Evolutionary conservation across 1,139 yeast species (phyloP).

Genomic region (Zygosaccharomyces pseudobailii): DNA sequence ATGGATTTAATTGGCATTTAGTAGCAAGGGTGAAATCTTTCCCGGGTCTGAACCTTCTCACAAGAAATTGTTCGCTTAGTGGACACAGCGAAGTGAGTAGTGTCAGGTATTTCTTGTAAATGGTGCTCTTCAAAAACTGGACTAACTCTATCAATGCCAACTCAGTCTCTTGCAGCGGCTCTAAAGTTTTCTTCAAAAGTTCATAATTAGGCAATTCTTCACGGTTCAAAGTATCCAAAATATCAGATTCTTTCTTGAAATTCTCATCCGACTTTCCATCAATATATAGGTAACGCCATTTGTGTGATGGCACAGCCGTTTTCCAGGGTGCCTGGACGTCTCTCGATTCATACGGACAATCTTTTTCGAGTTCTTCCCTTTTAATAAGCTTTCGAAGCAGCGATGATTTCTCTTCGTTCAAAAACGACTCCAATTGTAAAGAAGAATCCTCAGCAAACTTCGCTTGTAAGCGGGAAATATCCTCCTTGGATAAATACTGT

Average conservation of each 20-base stretch:
- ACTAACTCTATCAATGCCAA: conserved; percentile 50
- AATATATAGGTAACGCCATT: conserved; percentile 78
- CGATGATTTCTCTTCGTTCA: conserved; percentile 52
- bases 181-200: conserved; percentile 33
- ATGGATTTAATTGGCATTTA: conserved; percentile 47
- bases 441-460: conserved; percentile 64
- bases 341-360: conserved; percentile 54
- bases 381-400: conserved; percentile 48
- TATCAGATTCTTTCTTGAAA: conserved; percentile 28
- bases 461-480: conserved; percentile 43
- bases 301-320: conserved; percentile 89
- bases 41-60: conserved; percentile 92
- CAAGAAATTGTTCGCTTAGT: conserved; percentile 60
- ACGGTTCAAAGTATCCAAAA: conserved; percentile 35
- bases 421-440: conserved; percentile 59
- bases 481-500: conserved; percentile 43
- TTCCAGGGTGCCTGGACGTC: conserved; percentile 78
- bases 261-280: conserved; percentile 54
- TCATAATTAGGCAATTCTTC: conserved; percentile 54
- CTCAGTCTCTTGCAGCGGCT: conserved; percentile 30
- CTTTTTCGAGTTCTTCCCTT: conserved; percentile 48
- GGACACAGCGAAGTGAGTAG: conserved; percentile 61
- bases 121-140: conserved; percentile 51
- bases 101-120: conserved; percentile 68
- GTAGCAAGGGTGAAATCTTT: conserved; percentile 92